phyloP scores from a whole-genome alignment of 2,329 filamentous ascomycete genomes.

The Trichophyton simii region DNA sequence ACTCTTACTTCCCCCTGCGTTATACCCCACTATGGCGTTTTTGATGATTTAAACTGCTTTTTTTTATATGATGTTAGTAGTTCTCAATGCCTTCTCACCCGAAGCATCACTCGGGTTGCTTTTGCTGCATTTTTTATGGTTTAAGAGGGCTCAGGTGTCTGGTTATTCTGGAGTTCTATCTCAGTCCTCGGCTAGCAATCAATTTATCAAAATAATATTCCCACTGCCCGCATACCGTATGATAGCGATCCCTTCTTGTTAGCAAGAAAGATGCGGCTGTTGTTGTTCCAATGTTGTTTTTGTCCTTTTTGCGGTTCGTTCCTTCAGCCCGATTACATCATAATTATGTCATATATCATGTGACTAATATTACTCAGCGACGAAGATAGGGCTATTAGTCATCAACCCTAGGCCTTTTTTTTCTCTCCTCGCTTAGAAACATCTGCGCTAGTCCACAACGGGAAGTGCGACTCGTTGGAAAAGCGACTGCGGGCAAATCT shows the following conservation, averaged over 20 bases:
- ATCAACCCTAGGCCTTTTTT: slow-evolving; percentile 9
- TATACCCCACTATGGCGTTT: background rate
- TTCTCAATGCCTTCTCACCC: background rate
- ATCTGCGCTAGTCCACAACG: background rate
- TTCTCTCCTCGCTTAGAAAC: slow-evolving; percentile 10
- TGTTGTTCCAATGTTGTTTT: background rate
- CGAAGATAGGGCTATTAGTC: slow-evolving; percentile 7
- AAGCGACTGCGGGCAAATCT: slow-evolving; percentile 1
- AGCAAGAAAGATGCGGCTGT: no score
- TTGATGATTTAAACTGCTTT: background rate
- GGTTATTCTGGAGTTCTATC: background rate
- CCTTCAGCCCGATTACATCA: background rate
- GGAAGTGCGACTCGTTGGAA: slow-evolving; percentile 1
- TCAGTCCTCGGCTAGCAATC: background rate
- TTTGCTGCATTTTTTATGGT: background rate
- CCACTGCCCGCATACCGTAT: no score
- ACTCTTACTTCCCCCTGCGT: no score
- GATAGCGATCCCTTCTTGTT: no score
- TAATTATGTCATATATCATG: background rate
- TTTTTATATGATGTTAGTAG: background rate
- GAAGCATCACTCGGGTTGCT: background rate
- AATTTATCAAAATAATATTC: background rate
- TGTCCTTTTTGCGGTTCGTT: background rate
- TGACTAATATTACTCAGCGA: slow-evolving; percentile 1
- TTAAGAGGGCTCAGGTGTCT: background rate